phyloP scores from a whole-genome alignment of 495 filamentous ascomycete species.

The Neurospora africana region DNA sequence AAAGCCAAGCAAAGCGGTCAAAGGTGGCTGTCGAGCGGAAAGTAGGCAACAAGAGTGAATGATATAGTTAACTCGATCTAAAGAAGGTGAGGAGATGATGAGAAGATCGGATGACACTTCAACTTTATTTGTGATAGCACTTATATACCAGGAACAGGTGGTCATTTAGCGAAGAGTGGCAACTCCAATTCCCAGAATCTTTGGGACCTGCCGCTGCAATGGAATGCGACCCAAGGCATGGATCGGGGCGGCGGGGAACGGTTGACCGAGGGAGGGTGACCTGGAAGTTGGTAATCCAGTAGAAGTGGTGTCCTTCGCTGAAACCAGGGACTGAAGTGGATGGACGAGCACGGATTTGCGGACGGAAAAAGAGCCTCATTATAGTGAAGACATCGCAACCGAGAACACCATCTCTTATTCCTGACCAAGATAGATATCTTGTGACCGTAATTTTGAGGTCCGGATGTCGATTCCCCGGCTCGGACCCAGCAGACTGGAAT shows the following conservation, averaged over 20 bases:
- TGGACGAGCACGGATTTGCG: not conserved
- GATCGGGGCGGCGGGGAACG: constrained; percentile 6
- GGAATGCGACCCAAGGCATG: constrained; percentile 17
- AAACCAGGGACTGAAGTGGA: not conserved
- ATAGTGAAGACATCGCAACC: not conserved
- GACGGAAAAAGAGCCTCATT: not conserved
- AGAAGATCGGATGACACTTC: not conserved
- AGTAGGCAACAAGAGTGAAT: not conserved
- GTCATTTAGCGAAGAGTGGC: too few species aligned
- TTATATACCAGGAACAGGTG: too few species aligned
- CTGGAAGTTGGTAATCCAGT: constrained; percentile 11
- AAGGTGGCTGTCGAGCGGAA: not conserved
- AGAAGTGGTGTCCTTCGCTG: not conserved
- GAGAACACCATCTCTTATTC: not conserved
- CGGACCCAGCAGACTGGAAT: not conserved
- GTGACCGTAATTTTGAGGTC: not conserved
- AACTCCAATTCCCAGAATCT: constrained; percentile 6
- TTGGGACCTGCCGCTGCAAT: constrained; percentile 10
- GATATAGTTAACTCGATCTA: not conserved
- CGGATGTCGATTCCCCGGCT: not conserved
- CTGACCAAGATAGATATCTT: not conserved
- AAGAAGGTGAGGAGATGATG: not conserved
- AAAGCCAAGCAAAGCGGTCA: not conserved
- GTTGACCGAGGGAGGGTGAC: constrained; percentile 7
- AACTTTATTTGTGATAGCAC: too few species aligned